Evolutionary conservation across 1,284 basidiomycete species (phyloP).

Genomic region (Puccinia novopanici): DNA sequence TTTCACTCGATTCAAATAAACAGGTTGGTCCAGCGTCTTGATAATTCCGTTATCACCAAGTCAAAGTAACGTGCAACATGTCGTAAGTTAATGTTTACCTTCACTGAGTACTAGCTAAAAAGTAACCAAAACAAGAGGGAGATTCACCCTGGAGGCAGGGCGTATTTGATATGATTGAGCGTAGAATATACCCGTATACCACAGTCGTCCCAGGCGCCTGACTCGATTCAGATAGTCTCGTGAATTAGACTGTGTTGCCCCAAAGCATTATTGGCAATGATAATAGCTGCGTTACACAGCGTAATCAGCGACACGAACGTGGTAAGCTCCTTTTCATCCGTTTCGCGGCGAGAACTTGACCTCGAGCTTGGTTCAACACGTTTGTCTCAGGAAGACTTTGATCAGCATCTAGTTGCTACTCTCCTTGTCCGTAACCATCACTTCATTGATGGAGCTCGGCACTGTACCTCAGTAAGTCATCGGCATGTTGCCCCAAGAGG

Average conservation of each 20-base stretch:
- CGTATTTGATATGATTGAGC: slow-evolving; percentile 99
- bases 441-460: slow-evolving; percentile 92
- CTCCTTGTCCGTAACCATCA: slow-evolving; percentile 89
- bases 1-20: slow-evolving; percentile 95
- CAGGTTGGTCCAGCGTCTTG: slow-evolving; percentile 98
- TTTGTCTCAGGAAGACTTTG: slow-evolving; percentile 97
- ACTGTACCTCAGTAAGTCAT: slow-evolving; percentile 84
- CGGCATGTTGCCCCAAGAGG: slow-evolving; percentile 80
- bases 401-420: slow-evolving; percentile 96
- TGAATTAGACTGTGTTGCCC: slow-evolving; percentile 87
- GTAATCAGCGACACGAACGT: neutral
- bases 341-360: slow-evolving; percentile 99
- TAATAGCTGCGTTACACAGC: slow-evolving; percentile 70
- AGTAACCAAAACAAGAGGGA: neutral
- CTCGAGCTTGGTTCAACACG: slow-evolving; percentile 89
- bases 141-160: slow-evolving; percentile 81
- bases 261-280: slow-evolving; percentile 92
- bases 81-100: slow-evolving; percentile 13
- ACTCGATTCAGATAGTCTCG: slow-evolving; percentile 99
- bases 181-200: slow-evolving; percentile 98
- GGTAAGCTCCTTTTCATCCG: slow-evolving; percentile 84
- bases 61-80: neutral
- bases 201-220: slow-evolving; percentile 96
- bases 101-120: slow-evolving; percentile 37
- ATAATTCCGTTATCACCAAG: slow-evolving; percentile 94